Percentiles rank a stretch among this genome's conserved stretches.
These are phyloP conservation scores for Penicillium roqueforti DNA, from an alignment of 495 filamentous ascomycete genomes.

Conservation along the genomic window DNA sequence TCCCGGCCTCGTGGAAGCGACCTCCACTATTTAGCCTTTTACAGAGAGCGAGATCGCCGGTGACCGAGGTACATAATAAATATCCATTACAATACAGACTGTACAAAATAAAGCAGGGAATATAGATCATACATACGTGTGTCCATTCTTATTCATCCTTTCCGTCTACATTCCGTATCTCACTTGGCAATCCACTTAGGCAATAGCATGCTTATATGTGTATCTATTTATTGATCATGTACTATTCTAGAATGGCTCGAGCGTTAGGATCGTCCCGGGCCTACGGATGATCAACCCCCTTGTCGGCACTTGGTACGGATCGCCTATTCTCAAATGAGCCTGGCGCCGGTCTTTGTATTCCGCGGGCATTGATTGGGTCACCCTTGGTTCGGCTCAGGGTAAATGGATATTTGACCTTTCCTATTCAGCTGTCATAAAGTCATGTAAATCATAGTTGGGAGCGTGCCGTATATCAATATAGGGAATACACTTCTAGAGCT, in stretches of 20 bases:
- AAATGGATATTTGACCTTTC: conserved; percentile 5
- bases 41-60: conserved; percentile 23
- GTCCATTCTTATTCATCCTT: neutral
- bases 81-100: neutral
- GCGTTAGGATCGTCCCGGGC: conserved; percentile 20
- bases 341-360: conserved; percentile 18
- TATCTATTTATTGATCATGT: neutral
- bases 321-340: conserved; percentile 12
- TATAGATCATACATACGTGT: neutral
- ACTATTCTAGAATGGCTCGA: conserved; percentile 12
- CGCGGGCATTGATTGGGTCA: conserved; percentile 19
- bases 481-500: neutral
- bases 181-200: neutral
- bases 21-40: conserved; percentile 23
- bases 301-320: conserved; percentile 24
- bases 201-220: neutral
- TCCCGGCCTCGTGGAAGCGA: conserved; percentile 32
- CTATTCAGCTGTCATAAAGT: neutral
- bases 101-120: neutral
- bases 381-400: conserved; percentile 17
- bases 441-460: neutral
- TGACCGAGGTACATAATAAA: neutral
- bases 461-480: neutral
- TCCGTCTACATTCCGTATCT: neutral
- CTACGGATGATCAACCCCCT: conserved; percentile 16